These are phyloP conservation scores for Fraxinus paxiana DNA, from an alignment of 305 asterid species.

Conservation along the genomic window DNA sequence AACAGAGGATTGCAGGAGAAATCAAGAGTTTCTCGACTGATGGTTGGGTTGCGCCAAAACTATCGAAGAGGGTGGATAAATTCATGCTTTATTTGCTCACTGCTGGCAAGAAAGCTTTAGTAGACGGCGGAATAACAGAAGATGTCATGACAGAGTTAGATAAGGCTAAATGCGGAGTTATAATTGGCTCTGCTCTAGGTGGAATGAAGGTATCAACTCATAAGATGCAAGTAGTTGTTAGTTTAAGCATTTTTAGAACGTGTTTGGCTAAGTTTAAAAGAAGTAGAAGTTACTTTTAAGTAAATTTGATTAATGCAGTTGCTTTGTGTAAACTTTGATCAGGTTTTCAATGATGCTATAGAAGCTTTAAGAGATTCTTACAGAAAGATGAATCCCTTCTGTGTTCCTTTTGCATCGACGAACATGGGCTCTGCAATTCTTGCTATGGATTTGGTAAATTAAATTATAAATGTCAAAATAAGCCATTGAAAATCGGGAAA, in stretches of 20 bases:
- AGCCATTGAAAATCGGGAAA: neutral
- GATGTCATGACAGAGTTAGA: constrained; percentile 31
- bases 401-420: constrained; percentile 43
- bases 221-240: neutral
- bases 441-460: constrained; percentile 41
- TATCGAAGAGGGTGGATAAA: constrained; percentile 36
- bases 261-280: neutral
- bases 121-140: constrained; percentile 39
- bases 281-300: neutral
- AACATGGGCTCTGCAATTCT: constrained; percentile 49
- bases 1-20: constrained; percentile 45
- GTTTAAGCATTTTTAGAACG: neutral
- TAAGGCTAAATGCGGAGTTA: constrained; percentile 35
- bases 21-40: constrained; percentile 38
- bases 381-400: constrained; percentile 48
- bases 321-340: constrained; percentile 15
- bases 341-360: constrained; percentile 39
- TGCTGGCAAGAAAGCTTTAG: constrained; percentile 47
- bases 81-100: constrained; percentile 41
- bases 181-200: constrained; percentile 45
- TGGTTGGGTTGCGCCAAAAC: constrained; percentile 46
- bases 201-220: constrained; percentile 33
- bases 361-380: constrained; percentile 40
- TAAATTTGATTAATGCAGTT: neutral
- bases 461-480: neutral